phyloP scores from a whole-genome alignment of 371 early-diverging fungal genomes.

The Actinomortierella wolfii region DNA sequence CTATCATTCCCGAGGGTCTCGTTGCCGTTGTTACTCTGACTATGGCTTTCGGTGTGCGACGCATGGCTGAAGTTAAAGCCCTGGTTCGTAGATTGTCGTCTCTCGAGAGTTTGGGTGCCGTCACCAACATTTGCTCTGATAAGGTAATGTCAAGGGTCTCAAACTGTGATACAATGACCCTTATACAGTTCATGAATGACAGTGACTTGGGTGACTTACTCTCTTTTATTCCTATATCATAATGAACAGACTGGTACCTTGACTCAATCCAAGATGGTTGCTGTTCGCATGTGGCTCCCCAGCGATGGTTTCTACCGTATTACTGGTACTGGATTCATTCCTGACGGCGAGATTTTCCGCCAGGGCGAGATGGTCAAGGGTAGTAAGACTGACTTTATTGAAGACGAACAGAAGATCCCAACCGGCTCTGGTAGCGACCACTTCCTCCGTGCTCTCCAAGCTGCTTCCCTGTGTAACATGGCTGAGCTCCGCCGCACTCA shows the following conservation, averaged over 20 bases:
- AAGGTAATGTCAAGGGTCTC: constrained; percentile 69
- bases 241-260: constrained; percentile 56
- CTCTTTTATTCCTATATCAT: no score
- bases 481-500: constrained; percentile 58
- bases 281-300: constrained; percentile 75
- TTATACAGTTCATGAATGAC: no score
- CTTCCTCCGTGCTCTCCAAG: constrained; percentile 48
- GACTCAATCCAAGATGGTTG: constrained; percentile 74
- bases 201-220: no score
- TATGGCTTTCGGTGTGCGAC: constrained; percentile 89
- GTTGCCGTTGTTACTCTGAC: constrained; percentile 90
- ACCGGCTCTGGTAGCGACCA: constrained; percentile 19
- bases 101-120: constrained; percentile 89
- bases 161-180: no score
- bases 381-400: constrained; percentile 1
- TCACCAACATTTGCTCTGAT: constrained; percentile 93
- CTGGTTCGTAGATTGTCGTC: constrained; percentile 89
- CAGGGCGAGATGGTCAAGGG: constrained; percentile 11
- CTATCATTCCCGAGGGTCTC: constrained; percentile 96
- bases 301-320: constrained; percentile 64
- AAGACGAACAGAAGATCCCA: constrained; percentile 5
- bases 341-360: constrained; percentile 63
- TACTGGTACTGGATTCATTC: constrained; percentile 67
- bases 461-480: constrained; percentile 78
- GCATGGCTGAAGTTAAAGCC: constrained; percentile 87